Evolutionary conservation across 78 protist species (phyloP), one percentile per base, ranked within the genome.

Genomic region (Dictyostelium purpureum): DNA sequence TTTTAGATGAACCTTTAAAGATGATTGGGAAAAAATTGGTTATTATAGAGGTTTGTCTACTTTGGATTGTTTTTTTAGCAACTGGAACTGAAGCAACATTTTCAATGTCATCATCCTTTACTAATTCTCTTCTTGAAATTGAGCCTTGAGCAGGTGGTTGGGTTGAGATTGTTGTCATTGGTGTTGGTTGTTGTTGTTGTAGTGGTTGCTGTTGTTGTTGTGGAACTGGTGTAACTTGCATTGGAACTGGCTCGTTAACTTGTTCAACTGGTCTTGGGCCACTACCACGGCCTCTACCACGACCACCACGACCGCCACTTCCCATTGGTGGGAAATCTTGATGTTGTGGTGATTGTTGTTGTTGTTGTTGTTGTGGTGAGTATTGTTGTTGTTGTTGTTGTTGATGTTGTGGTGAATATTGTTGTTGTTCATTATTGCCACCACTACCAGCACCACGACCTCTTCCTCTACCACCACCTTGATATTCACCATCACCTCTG

Each of bases 21-120:
- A 35, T 2, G 6, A 69, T 40, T 40, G 76, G 76, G 52, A 69
- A 69, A 51, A 69, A 69, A 69, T 69, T 69, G 12, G 76, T 42
- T n/a, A 40, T n/a, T 2, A 69, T 16, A 7, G 33, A 37, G 33
- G 40, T 69, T 69, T 11, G 47, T 40, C 40, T 33, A 10, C 19
- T 10, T 69, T 38, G 76, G 4, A 40, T 69, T 9, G 76, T 38
- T 40, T 31, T 69, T 69, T 19, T 69, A 24, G 28, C 31, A 24
- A 56, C 47, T 40, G 56, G 76, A n/a, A 10, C 4, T 0, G 6
- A 14, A 21, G 76, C 76, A 69, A 42, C 33, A 40, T 69, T 16
- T 69, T 69, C n/a, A 63, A 63, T 18, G 18, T 63, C 71, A 63
- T 16, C 26, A 63, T 63, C 71, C 33, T 12, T 63, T 0, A 33